A percentile compares a stretch with the other conserved stretches of the same genome.
phyloP scores from a whole-genome alignment of 75 land plant species.

The Cupressus sempervirens region DNA sequence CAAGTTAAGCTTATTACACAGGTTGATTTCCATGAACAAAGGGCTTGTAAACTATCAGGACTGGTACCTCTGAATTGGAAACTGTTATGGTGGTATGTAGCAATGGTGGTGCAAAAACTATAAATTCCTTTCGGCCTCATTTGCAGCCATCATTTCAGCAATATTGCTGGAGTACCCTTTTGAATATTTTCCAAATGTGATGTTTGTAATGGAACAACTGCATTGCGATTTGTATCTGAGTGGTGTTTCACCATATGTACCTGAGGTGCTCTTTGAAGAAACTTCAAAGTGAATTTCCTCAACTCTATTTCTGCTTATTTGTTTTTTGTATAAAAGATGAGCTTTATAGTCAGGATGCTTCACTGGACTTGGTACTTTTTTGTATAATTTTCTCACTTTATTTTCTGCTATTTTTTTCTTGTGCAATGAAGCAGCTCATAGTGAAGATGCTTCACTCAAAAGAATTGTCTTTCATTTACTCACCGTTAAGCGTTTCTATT shows the following conservation, averaged over 20 bases:
- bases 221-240: neutral
- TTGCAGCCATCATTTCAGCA: constrained; percentile 4
- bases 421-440: neutral
- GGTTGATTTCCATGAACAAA: neutral
- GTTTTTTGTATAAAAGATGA: neutral
- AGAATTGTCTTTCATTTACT: neutral
- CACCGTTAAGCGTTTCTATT: neutral
- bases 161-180: neutral
- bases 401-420: neutral
- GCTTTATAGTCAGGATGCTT: neutral
- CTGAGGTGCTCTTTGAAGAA: constrained; percentile 10
- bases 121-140: neutral
- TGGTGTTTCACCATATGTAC: constrained; percentile 8
- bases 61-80: neutral
- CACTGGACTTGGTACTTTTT: neutral
- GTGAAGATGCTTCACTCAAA: neutral
- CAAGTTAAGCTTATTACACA: neutral
- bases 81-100: constrained; percentile 5
- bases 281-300: constrained; percentile 6
- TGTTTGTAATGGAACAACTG: neutral
- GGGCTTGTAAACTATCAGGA: neutral
- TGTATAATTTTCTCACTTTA: neutral
- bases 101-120: neutral
- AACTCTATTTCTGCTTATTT: neutral
- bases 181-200: neutral